phyloP scores from a whole-genome alignment of 345 rosid species.

The Populus pruinosa region DNA sequence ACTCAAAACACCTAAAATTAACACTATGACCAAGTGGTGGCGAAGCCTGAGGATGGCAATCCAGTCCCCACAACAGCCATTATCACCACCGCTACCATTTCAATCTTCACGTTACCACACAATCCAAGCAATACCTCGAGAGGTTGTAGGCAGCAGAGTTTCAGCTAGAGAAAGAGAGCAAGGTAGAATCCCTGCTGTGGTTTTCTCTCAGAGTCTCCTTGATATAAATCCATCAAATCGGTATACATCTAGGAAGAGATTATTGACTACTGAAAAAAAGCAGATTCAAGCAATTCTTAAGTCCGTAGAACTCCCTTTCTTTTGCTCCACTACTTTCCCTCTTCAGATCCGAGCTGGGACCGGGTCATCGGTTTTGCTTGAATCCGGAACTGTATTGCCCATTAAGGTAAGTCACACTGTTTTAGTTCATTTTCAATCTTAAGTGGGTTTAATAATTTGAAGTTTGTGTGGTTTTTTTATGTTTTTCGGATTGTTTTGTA shows the following conservation, averaged over 20 bases:
- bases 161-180: constrained; percentile 56
- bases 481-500: constrained; percentile 24
- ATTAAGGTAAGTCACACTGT: constrained; percentile 47
- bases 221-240: constrained; percentile 33
- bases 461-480: not conserved
- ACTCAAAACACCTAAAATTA: not conserved
- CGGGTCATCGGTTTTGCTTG: constrained; percentile 57
- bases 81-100: not conserved
- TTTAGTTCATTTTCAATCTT: not conserved
- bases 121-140: constrained; percentile 77
- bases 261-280: constrained; percentile 61
- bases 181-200: constrained; percentile 81
- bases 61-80: constrained; percentile 6
- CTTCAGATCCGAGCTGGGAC: constrained; percentile 87
- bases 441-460: not conserved
- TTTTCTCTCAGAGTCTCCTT: constrained; percentile 54
- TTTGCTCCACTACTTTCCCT: constrained; percentile 72
- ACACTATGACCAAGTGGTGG: constrained; percentile 45
- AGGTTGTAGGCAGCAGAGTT: constrained; percentile 54
- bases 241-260: constrained; percentile 54
- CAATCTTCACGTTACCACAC: constrained; percentile 43
- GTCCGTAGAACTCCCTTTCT: constrained; percentile 57
- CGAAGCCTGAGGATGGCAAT: constrained; percentile 46
- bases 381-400: constrained; percentile 78
- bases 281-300: constrained; percentile 69